Percentiles rank a stretch among this genome's conserved stretches.
Conservation (phyloP, 2,329 filamentous ascomycete species). For the Sporothrix pallida region DNA sequence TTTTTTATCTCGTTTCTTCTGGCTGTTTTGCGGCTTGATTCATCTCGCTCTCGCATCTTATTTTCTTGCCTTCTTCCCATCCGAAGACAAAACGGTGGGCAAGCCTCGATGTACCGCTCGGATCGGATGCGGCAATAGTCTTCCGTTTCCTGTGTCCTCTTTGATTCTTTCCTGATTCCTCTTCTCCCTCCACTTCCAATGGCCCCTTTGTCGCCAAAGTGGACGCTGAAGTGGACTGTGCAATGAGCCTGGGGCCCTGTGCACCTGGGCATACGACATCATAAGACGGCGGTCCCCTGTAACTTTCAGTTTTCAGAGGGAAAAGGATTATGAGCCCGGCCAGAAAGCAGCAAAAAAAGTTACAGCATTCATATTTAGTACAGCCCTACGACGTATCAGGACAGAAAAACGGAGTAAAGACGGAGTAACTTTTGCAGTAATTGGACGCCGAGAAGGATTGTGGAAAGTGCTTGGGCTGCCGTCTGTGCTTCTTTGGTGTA, state of each 20-base stretch:
- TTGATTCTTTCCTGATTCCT: neutral
- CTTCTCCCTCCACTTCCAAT: neutral
- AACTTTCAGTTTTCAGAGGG: no score
- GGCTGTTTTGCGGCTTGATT: neutral
- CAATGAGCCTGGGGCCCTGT: neutral
- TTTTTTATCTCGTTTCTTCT: neutral
- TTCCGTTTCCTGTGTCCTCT: neutral
- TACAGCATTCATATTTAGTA: neutral
- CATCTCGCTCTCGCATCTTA: neutral
- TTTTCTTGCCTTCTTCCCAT: neutral
- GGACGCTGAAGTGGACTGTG: neutral
- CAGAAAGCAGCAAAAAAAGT: no score
- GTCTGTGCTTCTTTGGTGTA: no score
- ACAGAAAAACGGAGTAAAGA: neutral
- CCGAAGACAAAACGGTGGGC: neutral
- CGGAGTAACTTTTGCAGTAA: neutral
- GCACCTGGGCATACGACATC: neutral
- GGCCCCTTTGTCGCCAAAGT: neutral
- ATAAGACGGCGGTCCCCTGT: neutral
- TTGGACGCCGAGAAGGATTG: neutral
- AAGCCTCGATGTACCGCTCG: neutral
- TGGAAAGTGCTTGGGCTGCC: neutral
- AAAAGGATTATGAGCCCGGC: no score
- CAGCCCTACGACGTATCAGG: constrained; percentile 8
- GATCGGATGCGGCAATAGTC: neutral